Evolutionary conservation across 129 eudicot species (phyloP), one percentile per base, ranked within the genome.

Genomic region (Silybum marianum): DNA sequence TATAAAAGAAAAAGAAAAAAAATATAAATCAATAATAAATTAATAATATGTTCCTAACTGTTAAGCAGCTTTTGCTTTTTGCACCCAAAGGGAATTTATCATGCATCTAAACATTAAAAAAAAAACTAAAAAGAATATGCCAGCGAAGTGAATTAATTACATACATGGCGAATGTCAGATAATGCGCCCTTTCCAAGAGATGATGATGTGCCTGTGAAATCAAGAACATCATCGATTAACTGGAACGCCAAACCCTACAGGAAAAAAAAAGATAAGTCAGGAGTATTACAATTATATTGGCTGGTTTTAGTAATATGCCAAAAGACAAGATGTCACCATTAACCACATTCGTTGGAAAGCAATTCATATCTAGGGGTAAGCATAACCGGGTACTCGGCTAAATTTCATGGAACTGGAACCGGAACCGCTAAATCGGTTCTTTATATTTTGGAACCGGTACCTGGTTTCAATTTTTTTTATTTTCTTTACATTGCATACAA

Each of bases 161-260:
- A 89, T 90, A 94, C 97, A 89, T 95, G 98, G 85, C 96, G 98
- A 75, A 95, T 92, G 80, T 95, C 98, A 46, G 98, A 92, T 81
- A 95, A 89, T 23, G 97, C 88, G 74, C 97, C 97, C 84, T 95
- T 95, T 22, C 98, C 97, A 71, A 95, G 97, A 75, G 98, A 89
- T 28, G 97, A 73, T 77, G 97, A 88, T 76, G 98, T 95, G 84
- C 97, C 94, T 1, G 96, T 95, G 88, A 90, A 95, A 92, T 95
- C 98, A 78, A 95, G 97, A 76, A 92, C 93, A 67, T 95, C 98
- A 24, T 95, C 97, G 30, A 92, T 95, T 76, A 95, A 88, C 23
- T 95, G 98, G 81, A 84, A 95, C 44, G 98, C 98, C 89, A 95
- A 72, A 71, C 98, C 97, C 98, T 95, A 94, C 66, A 71, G 38